Percentiles rank a stretch among this genome's conserved stretches.
Conservation (phyloP, 2,329 filamentous ascomycete species). For the Cyphellophora europaea region DNA sequence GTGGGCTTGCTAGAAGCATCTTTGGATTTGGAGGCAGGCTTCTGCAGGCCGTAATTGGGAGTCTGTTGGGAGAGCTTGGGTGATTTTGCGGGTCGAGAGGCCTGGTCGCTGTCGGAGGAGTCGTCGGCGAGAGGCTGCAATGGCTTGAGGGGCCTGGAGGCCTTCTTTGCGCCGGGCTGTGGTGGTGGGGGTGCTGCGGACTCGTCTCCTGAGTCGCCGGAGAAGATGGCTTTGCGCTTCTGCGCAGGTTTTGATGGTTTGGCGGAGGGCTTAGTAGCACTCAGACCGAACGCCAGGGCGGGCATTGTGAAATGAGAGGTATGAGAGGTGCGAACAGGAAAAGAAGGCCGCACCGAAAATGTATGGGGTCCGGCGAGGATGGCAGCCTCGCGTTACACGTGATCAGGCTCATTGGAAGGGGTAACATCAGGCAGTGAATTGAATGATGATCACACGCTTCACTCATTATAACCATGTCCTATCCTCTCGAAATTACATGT, state of each 20-base stretch:
- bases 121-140: conserved; percentile 10
- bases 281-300: conserved; percentile 33
- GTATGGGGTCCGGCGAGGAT: too few species aligned
- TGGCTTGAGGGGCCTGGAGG: conserved; percentile 17
- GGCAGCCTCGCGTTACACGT: too few species aligned
- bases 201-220: conserved; percentile 20
- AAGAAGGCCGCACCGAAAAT: too few species aligned
- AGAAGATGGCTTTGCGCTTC: conserved; percentile 41
- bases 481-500: too few species aligned
- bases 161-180: conserved; percentile 15
- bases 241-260: conserved; percentile 19
- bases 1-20: too few species aligned
- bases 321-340: neutral
- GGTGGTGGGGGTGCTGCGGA: conserved; percentile 7
- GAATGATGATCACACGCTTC: too few species aligned
- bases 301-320: conserved; percentile 18
- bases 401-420: too few species aligned
- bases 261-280: conserved; percentile 22
- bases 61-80: conserved; percentile 18
- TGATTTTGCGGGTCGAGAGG: conserved; percentile 24
- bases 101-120: conserved; percentile 7
- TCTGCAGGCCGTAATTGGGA: conserved; percentile 6
- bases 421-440: too few species aligned
- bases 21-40: conserved; percentile 16
- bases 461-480: too few species aligned